These are phyloP conservation scores for Hirschfeldia incana DNA, from an alignment of 345 rosid genomes.

Conservation along the genomic window DNA sequence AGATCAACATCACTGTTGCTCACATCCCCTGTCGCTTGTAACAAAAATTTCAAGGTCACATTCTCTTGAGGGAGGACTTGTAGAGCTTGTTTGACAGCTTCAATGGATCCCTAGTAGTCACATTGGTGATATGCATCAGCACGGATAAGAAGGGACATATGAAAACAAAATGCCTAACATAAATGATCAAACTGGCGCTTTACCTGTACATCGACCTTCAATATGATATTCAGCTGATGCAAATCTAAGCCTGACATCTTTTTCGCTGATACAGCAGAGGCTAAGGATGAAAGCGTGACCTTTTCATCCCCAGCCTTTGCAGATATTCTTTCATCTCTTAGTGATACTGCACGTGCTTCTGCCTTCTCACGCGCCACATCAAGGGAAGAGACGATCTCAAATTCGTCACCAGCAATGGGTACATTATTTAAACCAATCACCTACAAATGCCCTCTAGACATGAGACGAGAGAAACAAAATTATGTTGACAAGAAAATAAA, in stretches of 20 bases:
- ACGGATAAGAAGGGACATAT: background rate
- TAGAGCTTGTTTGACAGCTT: conserved; percentile 91
- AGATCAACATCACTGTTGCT: conserved; percentile 92
- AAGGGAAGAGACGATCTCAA: conserved; percentile 79
- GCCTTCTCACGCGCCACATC: conserved; percentile 91
- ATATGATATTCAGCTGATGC: conserved; percentile 87
- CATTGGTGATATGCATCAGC: conserved; percentile 26
- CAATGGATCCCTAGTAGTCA: conserved; percentile 83
- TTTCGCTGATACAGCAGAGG: conserved; percentile 84
- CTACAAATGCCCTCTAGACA: conserved; percentile 13
- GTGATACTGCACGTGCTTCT: conserved; percentile 62
- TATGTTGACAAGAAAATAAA: background rate
- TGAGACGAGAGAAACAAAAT: background rate
- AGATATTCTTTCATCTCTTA: conserved; percentile 78
- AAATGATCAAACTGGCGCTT: conserved; percentile 5
- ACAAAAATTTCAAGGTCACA: conserved; percentile 83
- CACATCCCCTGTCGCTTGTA: conserved; percentile 91
- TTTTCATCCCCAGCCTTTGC: conserved; percentile 97
- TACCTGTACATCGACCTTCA: conserved; percentile 99
- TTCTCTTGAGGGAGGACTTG: conserved; percentile 90
- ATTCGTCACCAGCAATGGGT: conserved; percentile 90
- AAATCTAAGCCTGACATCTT: conserved; percentile 86
- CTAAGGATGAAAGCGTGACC: conserved; percentile 92
- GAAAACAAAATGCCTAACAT: conserved; percentile 7
- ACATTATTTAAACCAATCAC: conserved; percentile 87